phyloP scores from a whole-genome alignment of 2,329 filamentous ascomycete genomes.

The Xylariaceae sp. region DNA sequence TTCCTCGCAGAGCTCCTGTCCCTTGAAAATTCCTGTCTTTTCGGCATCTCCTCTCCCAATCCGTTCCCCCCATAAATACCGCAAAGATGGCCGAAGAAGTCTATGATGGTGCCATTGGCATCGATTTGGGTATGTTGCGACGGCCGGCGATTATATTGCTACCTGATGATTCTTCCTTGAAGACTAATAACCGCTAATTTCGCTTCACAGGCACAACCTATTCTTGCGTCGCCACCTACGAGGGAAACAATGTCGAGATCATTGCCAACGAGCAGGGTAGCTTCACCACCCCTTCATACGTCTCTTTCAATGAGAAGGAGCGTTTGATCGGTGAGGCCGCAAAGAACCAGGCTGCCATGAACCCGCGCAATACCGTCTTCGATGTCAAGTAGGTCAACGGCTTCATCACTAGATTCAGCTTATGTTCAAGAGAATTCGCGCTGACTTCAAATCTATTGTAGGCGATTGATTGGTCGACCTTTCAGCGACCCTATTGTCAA shows the following conservation, averaged over 20 bases:
- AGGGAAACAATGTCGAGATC: slow-evolving; percentile 99
- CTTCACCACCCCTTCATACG: slow-evolving; percentile 98
- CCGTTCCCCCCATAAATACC: slow-evolving; percentile 25
- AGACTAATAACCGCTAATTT: slow-evolving; percentile 20
- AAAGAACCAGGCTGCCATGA: slow-evolving; percentile 99
- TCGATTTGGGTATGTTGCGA: slow-evolving; percentile 86
- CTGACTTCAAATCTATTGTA: slow-evolving; percentile 44
- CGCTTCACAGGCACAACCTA: slow-evolving; percentile 85
- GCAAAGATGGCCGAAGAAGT: slow-evolving; percentile 89
- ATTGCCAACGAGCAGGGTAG: slow-evolving; percentile 99
- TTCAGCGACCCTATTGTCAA: slow-evolving; percentile 96
- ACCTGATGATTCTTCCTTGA: not conserved
- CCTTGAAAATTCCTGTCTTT: slow-evolving; percentile 27
- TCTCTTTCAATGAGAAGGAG: slow-evolving; percentile 98
- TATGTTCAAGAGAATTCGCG: not conserved
- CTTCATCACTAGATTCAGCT: not conserved
- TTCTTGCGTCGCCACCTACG: slow-evolving; percentile 99
- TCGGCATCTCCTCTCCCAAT: slow-evolving; percentile 27
- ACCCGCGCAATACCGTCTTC: slow-evolving; percentile 97
- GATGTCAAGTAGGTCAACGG: slow-evolving; percentile 84
- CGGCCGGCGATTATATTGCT: not conserved
- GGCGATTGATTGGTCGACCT: slow-evolving; percentile 95
- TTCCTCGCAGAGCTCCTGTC: slow-evolving; percentile 24
- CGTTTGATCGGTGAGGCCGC: slow-evolving; percentile 98
- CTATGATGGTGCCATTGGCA: slow-evolving; percentile 99